phyloP scores from a whole-genome alignment of 192 early-diverging fungal genomes.

The Umbelopsis sp. region DNA sequence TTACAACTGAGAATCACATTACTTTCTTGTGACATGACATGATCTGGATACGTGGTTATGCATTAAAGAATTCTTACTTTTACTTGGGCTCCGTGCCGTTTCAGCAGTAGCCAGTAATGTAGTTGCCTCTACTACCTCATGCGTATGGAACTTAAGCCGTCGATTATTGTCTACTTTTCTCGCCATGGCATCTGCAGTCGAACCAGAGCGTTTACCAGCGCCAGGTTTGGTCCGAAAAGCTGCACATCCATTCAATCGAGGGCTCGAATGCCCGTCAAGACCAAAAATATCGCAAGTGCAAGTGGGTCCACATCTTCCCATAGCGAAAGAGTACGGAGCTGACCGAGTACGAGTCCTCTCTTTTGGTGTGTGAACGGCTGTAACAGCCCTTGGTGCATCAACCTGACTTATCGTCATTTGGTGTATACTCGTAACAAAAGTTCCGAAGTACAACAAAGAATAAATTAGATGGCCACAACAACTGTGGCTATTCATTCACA shows the following conservation, averaged over 20 bases:
- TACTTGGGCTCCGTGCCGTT: too few species aligned
- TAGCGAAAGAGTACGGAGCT: not conserved
- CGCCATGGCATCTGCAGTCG: too few species aligned
- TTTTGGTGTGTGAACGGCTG: not conserved
- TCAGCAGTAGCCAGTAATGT: too few species aligned
- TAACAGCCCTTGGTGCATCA: not conserved
- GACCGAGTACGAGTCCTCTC: constrained; percentile 9
- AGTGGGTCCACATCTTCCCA: not conserved
- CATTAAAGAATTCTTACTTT: too few species aligned
- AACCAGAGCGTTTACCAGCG: not conserved
- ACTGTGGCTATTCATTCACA: constrained; percentile 11
- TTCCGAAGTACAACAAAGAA: constrained; percentile 15
- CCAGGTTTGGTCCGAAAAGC: too few species aligned
- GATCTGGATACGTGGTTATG: too few species aligned
- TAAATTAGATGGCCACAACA: not conserved
- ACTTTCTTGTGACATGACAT: too few species aligned
- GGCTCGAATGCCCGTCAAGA: not conserved
- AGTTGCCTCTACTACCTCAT: too few species aligned
- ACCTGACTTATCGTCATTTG: constrained; percentile 12
- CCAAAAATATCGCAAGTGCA: constrained; percentile 17
- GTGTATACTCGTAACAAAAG: constrained; percentile 17
- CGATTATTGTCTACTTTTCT: not conserved
- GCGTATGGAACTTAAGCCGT: too few species aligned
- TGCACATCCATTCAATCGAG: not conserved
- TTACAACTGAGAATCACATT: too few species aligned